These are phyloP conservation scores for Xanthoconium purpureum DNA, from an alignment of 768 basidiomycete species.

Conservation along the genomic window DNA sequence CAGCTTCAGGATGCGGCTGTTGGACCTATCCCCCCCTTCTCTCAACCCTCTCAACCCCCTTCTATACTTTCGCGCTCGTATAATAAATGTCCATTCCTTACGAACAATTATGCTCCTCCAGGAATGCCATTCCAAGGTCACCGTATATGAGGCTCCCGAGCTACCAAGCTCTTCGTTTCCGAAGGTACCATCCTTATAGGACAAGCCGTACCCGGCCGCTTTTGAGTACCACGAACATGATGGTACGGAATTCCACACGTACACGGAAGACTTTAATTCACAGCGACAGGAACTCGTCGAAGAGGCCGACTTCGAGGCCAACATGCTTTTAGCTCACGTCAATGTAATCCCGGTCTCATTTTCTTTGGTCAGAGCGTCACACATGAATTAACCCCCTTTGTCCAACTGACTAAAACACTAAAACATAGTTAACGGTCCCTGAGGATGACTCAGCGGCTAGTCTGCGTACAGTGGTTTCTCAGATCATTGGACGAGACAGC, in stretches of 20 bases:
- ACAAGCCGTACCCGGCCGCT: background rate
- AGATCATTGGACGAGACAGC: conserved; percentile 18
- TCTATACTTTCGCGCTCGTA: background rate
- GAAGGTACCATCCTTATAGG: conserved; percentile 24
- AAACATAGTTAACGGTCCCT: conserved; percentile 1
- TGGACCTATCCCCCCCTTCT: background rate
- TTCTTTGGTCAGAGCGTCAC: conserved; percentile 14
- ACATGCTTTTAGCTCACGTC: background rate
- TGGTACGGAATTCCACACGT: conserved; percentile 4
- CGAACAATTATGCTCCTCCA: conserved; percentile 10
- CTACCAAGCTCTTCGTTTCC: conserved; percentile 14
- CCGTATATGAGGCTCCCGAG: conserved; percentile 24
- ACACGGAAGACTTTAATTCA: conserved; percentile 4
- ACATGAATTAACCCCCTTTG: background rate
- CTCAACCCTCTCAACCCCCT: background rate
- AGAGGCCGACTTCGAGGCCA: conserved; percentile 6
- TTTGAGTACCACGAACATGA: background rate
- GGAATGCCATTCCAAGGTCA: conserved; percentile 2
- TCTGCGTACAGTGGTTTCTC: conserved; percentile 19
- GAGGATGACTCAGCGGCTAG: conserved; percentile 22
- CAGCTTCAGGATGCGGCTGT: conserved; percentile 6
- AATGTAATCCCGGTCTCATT: conserved; percentile 3
- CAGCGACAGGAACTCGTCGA: conserved; percentile 12
- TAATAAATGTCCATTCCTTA: conserved; percentile 21
- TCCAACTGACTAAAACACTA: conserved; percentile 3